These are phyloP conservation scores for Eucalyptus fibrosa DNA, from an alignment of 345 rosid species.

Conservation along the genomic window DNA sequence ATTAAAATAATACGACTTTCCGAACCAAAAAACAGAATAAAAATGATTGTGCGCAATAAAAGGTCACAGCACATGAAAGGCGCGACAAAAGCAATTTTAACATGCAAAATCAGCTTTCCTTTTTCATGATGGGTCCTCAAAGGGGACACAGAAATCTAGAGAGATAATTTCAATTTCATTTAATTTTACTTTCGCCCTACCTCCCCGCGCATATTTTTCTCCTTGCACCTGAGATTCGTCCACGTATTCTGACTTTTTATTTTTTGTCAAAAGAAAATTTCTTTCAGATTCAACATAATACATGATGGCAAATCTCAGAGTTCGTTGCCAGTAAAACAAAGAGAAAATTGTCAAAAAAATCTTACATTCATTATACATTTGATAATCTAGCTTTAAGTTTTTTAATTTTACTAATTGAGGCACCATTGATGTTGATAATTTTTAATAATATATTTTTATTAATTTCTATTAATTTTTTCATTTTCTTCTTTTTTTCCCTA, in stretches of 20 bases:
- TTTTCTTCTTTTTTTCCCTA: too few relatives aligned
- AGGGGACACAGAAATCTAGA: background rate
- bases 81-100: background rate
- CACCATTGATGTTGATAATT: fast-evolving
- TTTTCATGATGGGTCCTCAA: background rate
- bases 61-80: background rate
- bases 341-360: too few relatives aligned
- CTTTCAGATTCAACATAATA: background rate
- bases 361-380: fast-evolving
- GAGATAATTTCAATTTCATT: background rate
- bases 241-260: background rate
- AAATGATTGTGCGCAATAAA: background rate
- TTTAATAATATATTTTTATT: too few relatives aligned
- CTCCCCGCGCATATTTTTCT: background rate
- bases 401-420: too few relatives aligned
- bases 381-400: too few relatives aligned
- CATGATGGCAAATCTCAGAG: background rate
- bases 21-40: background rate
- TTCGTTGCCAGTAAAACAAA: background rate
- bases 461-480: too few relatives aligned
- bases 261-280: background rate
- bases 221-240: background rate
- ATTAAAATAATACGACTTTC: background rate
- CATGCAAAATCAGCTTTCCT: background rate
- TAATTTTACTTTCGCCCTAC: background rate